A percentile compares a stretch with the other conserved stretches of the same genome.
These are phyloP conservation scores for Microdochium trichocladiopsis DNA, from an alignment of 2,329 filamentous ascomycete species.

Conservation along the genomic window DNA sequence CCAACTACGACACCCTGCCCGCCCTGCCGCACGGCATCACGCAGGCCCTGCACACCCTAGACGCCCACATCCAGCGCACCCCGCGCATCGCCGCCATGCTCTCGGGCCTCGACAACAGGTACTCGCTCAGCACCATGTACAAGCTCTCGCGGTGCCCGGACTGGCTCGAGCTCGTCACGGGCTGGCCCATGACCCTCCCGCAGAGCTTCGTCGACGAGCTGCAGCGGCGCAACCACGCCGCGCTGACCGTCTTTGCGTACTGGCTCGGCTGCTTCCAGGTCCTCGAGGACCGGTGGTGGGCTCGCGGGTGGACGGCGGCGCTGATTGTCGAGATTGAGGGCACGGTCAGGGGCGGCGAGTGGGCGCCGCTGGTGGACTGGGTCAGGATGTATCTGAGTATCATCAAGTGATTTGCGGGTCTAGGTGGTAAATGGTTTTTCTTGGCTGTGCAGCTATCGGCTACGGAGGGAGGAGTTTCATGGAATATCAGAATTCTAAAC, in stretches of 20 bases:
- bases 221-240: background rate
- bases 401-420: background rate
- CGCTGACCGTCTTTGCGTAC: background rate
- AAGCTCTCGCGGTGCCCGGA: background rate
- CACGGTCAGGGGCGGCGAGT: background rate
- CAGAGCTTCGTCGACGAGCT: slow-evolving; percentile 1
- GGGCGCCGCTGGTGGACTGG: background rate
- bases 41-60: background rate
- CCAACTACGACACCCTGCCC: background rate
- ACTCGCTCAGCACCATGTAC: background rate
- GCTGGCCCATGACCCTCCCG: background rate
- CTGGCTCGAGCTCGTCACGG: background rate
- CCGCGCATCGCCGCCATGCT: background rate
- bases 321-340: background rate
- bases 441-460: too few species aligned
- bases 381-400: background rate
- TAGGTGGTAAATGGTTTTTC: background rate
- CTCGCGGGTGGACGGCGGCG: background rate
- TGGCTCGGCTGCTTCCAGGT: slow-evolving; percentile 1
- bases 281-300: background rate
- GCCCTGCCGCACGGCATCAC: background rate
- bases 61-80: background rate
- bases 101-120: background rate
- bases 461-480: too few species aligned
- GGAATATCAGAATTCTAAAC: too few species aligned